Evolutionary conservation across 2,329 filamentous ascomycete genomes (phyloP).

Genomic region (Teratosphaeria nubilosa): DNA sequence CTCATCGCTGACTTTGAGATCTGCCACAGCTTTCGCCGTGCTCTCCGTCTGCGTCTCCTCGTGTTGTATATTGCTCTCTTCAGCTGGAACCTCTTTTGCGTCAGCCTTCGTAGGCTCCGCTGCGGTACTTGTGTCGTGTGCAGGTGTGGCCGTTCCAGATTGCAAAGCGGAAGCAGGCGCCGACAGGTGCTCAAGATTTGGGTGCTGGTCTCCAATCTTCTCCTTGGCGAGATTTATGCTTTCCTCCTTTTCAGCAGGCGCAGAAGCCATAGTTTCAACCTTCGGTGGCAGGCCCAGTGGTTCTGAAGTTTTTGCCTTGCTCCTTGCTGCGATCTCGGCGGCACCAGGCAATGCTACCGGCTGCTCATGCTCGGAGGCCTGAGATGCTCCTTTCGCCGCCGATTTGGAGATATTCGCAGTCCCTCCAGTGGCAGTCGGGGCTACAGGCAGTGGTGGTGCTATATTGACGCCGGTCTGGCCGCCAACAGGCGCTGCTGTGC

Average conservation of each 20-base stretch:
- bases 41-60: slow-evolving; percentile 1
- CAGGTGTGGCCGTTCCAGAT: slow-evolving; percentile 26
- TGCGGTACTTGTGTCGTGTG: neutral
- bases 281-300: slow-evolving; percentile 7
- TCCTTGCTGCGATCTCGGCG: slow-evolving; percentile 22
- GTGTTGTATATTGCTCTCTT: neutral
- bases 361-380: slow-evolving; percentile 10
- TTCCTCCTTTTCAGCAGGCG: slow-evolving; percentile 17
- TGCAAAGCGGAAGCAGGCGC: slow-evolving; percentile 17
- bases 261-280: slow-evolving; percentile 19
- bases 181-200: slow-evolving; percentile 13
- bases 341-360: slow-evolving; percentile 18
- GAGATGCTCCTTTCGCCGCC: neutral
- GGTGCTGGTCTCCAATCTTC: slow-evolving; percentile 4
- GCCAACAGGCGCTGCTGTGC: slow-evolving; percentile 15
- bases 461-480: slow-evolving; percentile 18
- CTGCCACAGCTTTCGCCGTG: slow-evolving; percentile 4
- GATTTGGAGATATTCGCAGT: slow-evolving; percentile 9
- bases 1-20: slow-evolving; percentile 6
- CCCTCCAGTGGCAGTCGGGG: slow-evolving; percentile 10
- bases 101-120: neutral
- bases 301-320: slow-evolving; percentile 1
- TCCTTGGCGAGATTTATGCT: slow-evolving; percentile 15
- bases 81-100: neutral
- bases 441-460: slow-evolving; percentile 12